phyloP scores from a whole-genome alignment of 176 grass and related monocot species.

The Aechmea fasciata region DNA sequence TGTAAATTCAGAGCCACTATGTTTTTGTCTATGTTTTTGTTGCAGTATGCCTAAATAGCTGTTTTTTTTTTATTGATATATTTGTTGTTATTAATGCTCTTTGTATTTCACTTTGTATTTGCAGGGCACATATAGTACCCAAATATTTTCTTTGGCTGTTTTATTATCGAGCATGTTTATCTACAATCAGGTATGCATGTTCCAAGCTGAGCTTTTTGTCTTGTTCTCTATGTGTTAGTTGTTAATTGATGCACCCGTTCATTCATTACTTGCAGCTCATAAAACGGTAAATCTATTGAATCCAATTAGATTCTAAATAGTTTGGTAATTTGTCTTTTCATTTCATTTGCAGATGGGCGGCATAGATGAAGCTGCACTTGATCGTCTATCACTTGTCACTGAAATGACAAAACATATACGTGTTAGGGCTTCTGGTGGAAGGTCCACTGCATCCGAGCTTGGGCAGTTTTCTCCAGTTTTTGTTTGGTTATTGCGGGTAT shows the following conservation, averaged over 20 bases:
- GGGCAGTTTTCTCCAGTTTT: constrained; percentile 97
- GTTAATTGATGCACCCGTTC: not conserved
- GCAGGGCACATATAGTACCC: constrained; percentile 94
- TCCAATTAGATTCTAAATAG: not conserved
- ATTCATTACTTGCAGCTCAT: not conserved
- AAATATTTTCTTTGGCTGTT: constrained; percentile 97
- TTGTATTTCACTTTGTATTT: constrained; percentile 14
- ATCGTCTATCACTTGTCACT: constrained; percentile 87
- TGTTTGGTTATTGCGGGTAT: constrained; percentile 90
- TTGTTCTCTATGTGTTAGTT: not conserved
- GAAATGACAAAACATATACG: constrained; percentile 99
- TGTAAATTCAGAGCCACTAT: not conserved
- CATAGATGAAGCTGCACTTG: constrained; percentile 92
- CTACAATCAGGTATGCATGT: constrained; percentile 76
- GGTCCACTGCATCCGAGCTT: constrained; percentile 72
- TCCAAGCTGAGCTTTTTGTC: not conserved
- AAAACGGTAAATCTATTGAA: not conserved
- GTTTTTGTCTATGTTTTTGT: not conserved
- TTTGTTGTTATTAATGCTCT: constrained; percentile 11
- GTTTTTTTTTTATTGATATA: not conserved
- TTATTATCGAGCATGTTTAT: constrained; percentile 96
- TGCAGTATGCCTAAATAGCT: not conserved
- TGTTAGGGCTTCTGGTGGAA: constrained; percentile 82
- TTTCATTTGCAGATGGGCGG: constrained; percentile 70
- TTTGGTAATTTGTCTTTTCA: not conserved